These are phyloP conservation scores for Fusarium beomiforme DNA, from an alignment of 2,329 filamentous ascomycete genomes.

Conservation along the genomic window DNA sequence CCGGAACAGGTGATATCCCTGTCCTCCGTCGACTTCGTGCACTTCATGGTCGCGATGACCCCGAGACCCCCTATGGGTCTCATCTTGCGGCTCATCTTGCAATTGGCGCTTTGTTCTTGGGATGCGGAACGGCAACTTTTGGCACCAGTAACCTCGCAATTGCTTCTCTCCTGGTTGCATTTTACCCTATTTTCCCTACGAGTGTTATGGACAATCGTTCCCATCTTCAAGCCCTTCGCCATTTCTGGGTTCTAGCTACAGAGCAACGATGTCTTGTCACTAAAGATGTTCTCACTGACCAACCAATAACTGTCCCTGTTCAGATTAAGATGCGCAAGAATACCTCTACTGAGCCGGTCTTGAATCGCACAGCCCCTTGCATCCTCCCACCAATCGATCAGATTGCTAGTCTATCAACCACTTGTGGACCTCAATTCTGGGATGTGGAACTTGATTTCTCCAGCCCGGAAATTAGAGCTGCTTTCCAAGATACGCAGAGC, in stretches of 20 bases:
- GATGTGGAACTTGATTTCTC: slow-evolving; percentile 80
- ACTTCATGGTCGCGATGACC: slow-evolving; percentile 86
- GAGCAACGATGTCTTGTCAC: slow-evolving; percentile 90
- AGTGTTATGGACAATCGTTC: slow-evolving; percentile 93
- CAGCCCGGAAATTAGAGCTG: slow-evolving; percentile 68
- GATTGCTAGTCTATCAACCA: slow-evolving; percentile 68
- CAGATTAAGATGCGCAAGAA: slow-evolving; percentile 66
- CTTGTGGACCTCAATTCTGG: slow-evolving; percentile 77
- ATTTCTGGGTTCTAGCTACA: slow-evolving; percentile 95
- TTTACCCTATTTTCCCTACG: slow-evolving; percentile 92
- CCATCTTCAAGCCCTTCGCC: slow-evolving; percentile 94
- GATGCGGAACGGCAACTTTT: slow-evolving; percentile 91
- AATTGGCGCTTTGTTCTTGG: slow-evolving; percentile 89
- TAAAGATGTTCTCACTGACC: slow-evolving; percentile 85
- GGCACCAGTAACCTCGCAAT: slow-evolving; percentile 88
- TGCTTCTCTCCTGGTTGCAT: slow-evolving; percentile 85
- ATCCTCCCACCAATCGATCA: slow-evolving; percentile 72
- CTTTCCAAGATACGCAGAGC: slow-evolving; percentile 74
- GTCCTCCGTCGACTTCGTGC: slow-evolving; percentile 87
- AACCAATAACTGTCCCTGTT: slow-evolving; percentile 79
- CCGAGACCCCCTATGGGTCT: slow-evolving; percentile 89
- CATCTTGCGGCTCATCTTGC: slow-evolving; percentile 94
- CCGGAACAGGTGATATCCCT: slow-evolving; percentile 88
- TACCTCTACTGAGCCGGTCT: slow-evolving; percentile 50
- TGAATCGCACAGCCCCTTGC: slow-evolving; percentile 64